Base-by-base conservation (phyloP, 2,329 filamentous ascomycete species). In the Fusarium globosum region DNA sequence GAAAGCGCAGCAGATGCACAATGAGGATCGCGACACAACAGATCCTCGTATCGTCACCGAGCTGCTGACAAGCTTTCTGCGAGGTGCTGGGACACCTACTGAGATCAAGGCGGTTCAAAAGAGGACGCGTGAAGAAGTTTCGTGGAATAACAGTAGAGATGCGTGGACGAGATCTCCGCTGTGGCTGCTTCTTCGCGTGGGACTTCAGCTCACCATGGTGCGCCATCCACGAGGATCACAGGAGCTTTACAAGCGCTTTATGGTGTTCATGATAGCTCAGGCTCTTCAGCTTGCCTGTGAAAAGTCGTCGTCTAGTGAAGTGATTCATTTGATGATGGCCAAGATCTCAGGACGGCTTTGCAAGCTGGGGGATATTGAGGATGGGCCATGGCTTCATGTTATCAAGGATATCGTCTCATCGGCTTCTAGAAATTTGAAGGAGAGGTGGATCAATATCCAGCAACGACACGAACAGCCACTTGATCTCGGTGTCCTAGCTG, bases 141-240 rank as follows among this genome's bases (percentile, higher is more conserved):
- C 39, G 7, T 63, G 87, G 15, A 89, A 82, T 81, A 66, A 73
- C 6, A 52, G 65, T 3, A 53, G 57, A 10, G 55, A 73, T 2
- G 76, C 77, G 0, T 90, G 88, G 88, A 80, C 84, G 16, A 79
- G 86, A 49, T 90, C 88, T 18, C 81, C 88, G 0, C 65, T 87
- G 1, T 91, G 88, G 88, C 80, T 91, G 1, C 79, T 90, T 1
- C 61, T 91, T 6, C 86, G 89, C 2, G 87, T 89, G 1, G 77
- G 82, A 0, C 68, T 89, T 6, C 88, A 90, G 58, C 71, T 83
- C 4, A 67, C 73, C 4, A 65, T 71, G 63, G 36, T 11, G 2
- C 61, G 69, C 1, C 30, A 51, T 45, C 20, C 52, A 4, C 36
- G 10, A 6, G 35, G 20, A 7, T 35, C 53, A 3, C 21, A 43